Conservation (phyloP, 2,329 filamentous ascomycete species). For the Xylaria sp. region DNA sequence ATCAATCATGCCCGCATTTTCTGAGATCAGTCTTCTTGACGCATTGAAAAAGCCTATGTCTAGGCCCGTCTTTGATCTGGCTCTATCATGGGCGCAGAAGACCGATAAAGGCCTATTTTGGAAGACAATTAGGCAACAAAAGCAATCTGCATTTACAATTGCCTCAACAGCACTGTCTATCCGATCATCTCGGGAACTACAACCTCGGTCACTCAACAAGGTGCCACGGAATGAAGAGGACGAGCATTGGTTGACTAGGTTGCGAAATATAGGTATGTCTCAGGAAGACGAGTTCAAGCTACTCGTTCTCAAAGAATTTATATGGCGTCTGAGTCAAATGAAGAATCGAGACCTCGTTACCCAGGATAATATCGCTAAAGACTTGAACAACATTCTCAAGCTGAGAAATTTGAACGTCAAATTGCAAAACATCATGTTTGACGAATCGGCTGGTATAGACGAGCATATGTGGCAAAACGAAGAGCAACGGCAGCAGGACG, state of each 20-base stretch:
- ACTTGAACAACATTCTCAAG: constrained; percentile 77
- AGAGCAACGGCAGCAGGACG: constrained; percentile 45
- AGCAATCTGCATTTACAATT: constrained; percentile 72
- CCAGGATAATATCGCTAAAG: constrained; percentile 55
- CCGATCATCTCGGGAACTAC: constrained; percentile 67
- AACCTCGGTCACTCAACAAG: constrained; percentile 68
- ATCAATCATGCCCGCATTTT: constrained; percentile 71
- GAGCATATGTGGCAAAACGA: constrained; percentile 49
- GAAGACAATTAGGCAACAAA: constrained; percentile 78
- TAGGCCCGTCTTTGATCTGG: constrained; percentile 83
- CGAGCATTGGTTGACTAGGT: constrained; percentile 87
- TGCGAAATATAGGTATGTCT: constrained; percentile 85
- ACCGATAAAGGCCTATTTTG: constrained; percentile 87
- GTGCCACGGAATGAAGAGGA: constrained; percentile 88
- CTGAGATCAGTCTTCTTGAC: constrained; percentile 81
- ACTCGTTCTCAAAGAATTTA: constrained; percentile 85
- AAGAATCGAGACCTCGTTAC: constrained; percentile 65
- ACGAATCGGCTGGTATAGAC: constrained; percentile 73
- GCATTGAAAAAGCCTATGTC: constrained; percentile 84
- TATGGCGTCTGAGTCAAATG: constrained; percentile 84
- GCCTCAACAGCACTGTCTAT: constrained; percentile 66
- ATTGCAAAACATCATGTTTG: constrained; percentile 92
- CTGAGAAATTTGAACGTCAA: constrained; percentile 81
- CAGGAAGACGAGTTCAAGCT: constrained; percentile 91
- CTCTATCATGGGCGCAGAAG: constrained; percentile 85